phyloP scores from a whole-genome alignment of 495 filamentous ascomycete genomes.

The Thozetella sp. region DNA sequence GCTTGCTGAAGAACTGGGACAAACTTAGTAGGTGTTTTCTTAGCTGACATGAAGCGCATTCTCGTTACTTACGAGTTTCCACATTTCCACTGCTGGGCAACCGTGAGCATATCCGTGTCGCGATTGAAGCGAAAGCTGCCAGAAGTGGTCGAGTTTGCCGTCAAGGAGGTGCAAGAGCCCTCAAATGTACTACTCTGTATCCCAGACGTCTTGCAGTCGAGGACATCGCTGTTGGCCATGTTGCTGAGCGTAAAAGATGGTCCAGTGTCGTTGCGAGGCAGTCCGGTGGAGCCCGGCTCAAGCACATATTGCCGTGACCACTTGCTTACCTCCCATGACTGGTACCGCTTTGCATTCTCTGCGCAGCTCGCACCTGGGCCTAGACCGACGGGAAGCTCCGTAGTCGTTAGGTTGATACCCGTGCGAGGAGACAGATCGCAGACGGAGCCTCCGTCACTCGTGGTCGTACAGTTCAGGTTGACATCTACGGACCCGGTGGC shows the following conservation, averaged over 20 bases:
- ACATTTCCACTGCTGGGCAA: constrained; percentile 33
- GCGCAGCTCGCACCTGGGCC: constrained; percentile 19
- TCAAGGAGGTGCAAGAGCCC: constrained; percentile 17
- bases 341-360: constrained; percentile 22
- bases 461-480: constrained; percentile 28
- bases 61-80: constrained; percentile 26
- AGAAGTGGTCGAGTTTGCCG: constrained; percentile 9
- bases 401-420: constrained; percentile 21
- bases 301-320: constrained; percentile 32
- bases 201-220: constrained; percentile 23
- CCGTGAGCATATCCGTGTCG: constrained; percentile 25
- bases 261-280: constrained; percentile 24
- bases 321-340: constrained; percentile 36
- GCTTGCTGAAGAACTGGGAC: constrained; percentile 19
- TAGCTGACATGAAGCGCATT: neutral
- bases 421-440: constrained; percentile 22
- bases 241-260: constrained; percentile 34
- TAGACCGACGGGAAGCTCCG: constrained; percentile 5
- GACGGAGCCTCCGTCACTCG: constrained; percentile 14
- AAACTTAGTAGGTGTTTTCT: constrained; percentile 6
- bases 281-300: constrained; percentile 18
- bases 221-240: constrained; percentile 23
- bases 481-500: constrained; percentile 30
- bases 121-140: constrained; percentile 32
- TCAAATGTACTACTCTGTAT: constrained; percentile 20